These are phyloP conservation scores for Alisma plantagoaquatica DNA, from an alignment of 106 monocot genomes.

Conservation along the genomic window DNA sequence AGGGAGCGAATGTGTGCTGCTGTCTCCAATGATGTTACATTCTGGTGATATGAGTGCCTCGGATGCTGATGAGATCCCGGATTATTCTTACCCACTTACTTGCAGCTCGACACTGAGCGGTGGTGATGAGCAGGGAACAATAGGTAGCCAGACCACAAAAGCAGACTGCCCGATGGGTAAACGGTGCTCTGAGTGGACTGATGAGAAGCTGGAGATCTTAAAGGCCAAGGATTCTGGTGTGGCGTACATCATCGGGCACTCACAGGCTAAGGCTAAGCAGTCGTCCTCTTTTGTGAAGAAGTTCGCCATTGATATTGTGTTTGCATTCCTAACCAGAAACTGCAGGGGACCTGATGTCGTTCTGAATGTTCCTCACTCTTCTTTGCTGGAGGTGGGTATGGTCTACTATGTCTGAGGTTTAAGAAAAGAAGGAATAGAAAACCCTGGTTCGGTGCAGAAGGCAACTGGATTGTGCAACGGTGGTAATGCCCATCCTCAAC, in stretches of 20 bases:
- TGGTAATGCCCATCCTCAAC: too few relatives aligned
- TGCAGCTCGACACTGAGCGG: neutral
- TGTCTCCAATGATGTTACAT: neutral
- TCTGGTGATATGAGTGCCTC: constrained; percentile 1
- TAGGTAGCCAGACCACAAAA: neutral
- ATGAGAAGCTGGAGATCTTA: constrained; percentile 47
- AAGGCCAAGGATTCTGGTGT: constrained; percentile 63
- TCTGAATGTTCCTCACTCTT: constrained; percentile 52
- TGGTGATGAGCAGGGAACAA: neutral
- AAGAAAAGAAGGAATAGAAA: too few relatives aligned
- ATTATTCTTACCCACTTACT: neutral
- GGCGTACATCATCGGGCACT: constrained; percentile 51
- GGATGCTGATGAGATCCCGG: constrained; percentile 1
- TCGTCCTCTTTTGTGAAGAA: constrained; percentile 60
- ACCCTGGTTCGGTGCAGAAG: too few relatives aligned
- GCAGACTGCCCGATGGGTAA: neutral
- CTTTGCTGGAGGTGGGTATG: constrained; percentile 72
- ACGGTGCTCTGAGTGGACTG: constrained; percentile 13
- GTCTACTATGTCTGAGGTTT: constrained; percentile 49
- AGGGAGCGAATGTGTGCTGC: constrained; percentile 4
- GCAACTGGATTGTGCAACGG: too few relatives aligned
- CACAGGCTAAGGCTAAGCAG: constrained; percentile 54
- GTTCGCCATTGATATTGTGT: constrained; percentile 41
- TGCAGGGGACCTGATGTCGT: constrained; percentile 47
- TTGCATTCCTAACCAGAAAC: constrained; percentile 53